Evolutionary conservation across 768 basidiomycete genomes (phyloP).

Genomic region (Filobasidium wieringae): DNA sequence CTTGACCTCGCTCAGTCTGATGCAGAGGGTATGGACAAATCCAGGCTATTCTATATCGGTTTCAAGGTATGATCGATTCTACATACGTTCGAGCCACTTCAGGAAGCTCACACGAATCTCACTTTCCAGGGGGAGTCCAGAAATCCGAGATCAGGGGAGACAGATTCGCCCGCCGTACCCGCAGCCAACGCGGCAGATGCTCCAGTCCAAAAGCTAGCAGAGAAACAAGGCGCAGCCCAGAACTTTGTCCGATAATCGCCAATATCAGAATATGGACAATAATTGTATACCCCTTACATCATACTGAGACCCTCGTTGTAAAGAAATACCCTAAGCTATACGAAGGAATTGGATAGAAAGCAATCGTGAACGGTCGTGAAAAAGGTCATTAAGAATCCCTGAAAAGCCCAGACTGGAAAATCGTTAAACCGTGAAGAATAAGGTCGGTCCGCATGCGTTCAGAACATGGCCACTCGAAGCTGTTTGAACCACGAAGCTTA

Average conservation of each 20-base stretch:
- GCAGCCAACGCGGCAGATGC: conserved; percentile 73
- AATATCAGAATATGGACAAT: too few species aligned
- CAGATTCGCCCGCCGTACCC: conserved; percentile 56
- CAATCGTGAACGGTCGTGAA: too few species aligned
- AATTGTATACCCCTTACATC: too few species aligned
- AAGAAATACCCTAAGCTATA: too few species aligned
- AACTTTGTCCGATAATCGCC: conserved; percentile 4
- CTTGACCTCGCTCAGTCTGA: conserved; percentile 14
- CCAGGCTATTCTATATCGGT: conserved; percentile 65
- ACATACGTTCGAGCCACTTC: not conserved
- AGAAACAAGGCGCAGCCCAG: conserved; percentile 36
- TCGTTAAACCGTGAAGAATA: too few species aligned
- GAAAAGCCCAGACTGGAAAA: too few species aligned
- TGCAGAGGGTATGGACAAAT: conserved; percentile 40
- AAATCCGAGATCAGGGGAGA: conserved; percentile 48
- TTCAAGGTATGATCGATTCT: conserved; percentile 63
- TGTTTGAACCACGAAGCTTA: too few species aligned
- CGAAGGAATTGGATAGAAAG: too few species aligned
- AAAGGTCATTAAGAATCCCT: too few species aligned
- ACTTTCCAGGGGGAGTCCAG: conserved; percentile 15
- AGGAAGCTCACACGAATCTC: not conserved
- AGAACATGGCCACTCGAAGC: too few species aligned
- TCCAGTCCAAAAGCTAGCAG: conserved; percentile 32
- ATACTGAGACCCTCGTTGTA: too few species aligned
- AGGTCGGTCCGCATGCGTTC: too few species aligned